These are phyloP conservation scores for Pestalotiopsis sp. DNA, from an alignment of 2,329 filamentous ascomycete genomes.

Conservation along the genomic window DNA sequence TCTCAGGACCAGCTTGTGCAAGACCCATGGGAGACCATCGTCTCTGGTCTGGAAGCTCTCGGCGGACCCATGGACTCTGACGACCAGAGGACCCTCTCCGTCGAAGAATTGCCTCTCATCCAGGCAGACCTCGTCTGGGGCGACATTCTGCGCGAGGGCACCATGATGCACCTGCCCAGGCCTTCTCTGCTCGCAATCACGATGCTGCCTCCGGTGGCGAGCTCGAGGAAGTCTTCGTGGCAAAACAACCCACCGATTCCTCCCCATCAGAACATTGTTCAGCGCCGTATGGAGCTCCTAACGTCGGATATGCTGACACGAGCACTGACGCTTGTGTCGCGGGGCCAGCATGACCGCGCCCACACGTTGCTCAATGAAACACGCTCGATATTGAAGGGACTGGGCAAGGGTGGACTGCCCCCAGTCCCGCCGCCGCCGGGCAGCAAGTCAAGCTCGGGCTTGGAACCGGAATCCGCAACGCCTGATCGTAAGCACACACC, in stretches of 20 bases:
- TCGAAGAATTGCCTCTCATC: constrained; percentile 93
- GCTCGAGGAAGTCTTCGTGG: constrained; percentile 68
- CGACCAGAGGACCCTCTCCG: constrained; percentile 78
- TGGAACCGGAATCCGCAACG: constrained; percentile 50
- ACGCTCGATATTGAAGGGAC: constrained; percentile 89
- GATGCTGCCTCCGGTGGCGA: constrained; percentile 75
- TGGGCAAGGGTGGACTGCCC: constrained; percentile 92
- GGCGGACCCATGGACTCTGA: constrained; percentile 87
- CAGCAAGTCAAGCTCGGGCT: constrained; percentile 42
- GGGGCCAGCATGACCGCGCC: constrained; percentile 90
- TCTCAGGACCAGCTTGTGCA: constrained; percentile 84
- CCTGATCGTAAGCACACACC: constrained; percentile 60
- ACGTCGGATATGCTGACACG: constrained; percentile 98
- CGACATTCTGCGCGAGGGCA: constrained; percentile 88
- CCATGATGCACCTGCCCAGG: constrained; percentile 81
- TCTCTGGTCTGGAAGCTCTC: constrained; percentile 91
- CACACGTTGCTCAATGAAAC: constrained; percentile 93
- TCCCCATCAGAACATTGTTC: constrained; percentile 91
- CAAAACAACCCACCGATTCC: constrained; percentile 79
- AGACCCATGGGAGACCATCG: constrained; percentile 96
- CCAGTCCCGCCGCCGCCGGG: constrained; percentile 60
- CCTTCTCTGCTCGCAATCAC: constrained; percentile 94
- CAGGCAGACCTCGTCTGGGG: constrained; percentile 94
- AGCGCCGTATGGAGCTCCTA: constrained; percentile 94
- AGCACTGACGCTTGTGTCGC: constrained; percentile 85